Conservation (phyloP, 2,329 filamentous ascomycete species). For the Sporothrix variecibatus region DNA sequence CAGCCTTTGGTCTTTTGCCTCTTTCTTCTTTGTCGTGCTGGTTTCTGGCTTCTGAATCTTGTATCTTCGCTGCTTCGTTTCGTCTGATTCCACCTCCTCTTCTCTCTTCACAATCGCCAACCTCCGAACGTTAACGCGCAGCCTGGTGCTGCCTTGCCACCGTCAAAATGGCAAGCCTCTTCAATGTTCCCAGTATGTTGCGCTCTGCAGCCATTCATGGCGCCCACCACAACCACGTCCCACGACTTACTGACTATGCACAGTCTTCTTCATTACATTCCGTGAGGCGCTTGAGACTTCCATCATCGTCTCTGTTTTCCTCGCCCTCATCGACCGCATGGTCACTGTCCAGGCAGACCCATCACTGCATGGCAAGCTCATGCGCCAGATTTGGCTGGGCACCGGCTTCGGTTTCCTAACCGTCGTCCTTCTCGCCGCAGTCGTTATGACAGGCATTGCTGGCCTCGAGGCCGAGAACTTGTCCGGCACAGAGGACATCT, state of each 20-base stretch:
- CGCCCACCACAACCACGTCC: no score
- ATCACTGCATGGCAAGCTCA: conserved; percentile 65
- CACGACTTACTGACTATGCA: conserved; percentile 34
- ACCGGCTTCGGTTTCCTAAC: conserved; percentile 62
- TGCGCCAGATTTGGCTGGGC: conserved; percentile 72
- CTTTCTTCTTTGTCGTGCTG: neutral
- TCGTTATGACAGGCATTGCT: conserved; percentile 74
- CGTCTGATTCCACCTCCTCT: neutral
- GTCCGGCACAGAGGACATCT: conserved; percentile 65
- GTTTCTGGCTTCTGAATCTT: neutral
- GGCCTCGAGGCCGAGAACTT: conserved; percentile 64
- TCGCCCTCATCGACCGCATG: conserved; percentile 85
- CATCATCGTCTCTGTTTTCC: conserved; percentile 81
- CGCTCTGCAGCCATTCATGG: no score
- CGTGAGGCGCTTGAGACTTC: conserved; percentile 80
- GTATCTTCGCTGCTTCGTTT: neutral
- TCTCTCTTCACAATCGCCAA: neutral
- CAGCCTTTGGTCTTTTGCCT: no score
- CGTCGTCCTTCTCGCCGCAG: conserved; percentile 65
- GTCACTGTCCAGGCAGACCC: conserved; percentile 62
- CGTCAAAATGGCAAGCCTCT: conserved; percentile 23
- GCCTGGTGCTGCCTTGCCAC: neutral
- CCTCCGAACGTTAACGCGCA: neutral
- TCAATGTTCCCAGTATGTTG: conserved; percentile 21
- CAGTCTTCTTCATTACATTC: conserved; percentile 88